Base-by-base conservation (phyloP, 176 grass and related monocot genomes). In the Microstegium vimineum region DNA sequence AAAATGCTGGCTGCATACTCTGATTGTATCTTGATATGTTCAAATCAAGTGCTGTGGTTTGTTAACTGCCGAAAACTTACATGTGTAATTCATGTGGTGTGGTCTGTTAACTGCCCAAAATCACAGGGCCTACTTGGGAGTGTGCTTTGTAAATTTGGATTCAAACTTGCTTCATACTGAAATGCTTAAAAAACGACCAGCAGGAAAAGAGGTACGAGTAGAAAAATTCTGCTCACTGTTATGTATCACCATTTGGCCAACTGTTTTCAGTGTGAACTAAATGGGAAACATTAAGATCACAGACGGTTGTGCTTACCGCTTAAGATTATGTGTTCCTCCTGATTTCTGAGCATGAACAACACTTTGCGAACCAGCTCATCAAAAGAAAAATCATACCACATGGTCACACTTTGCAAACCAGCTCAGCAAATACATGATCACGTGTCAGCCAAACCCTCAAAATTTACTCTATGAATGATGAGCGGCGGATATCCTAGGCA, bases 21-120 rank as follows among this genome's bases (percentile, higher is more conserved):
- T 1, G n/a, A n/a, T n/a, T n/a, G n/a, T n/a, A n/a, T n/a, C n/a
- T 47, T 33, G 11, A 36, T 71, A 65, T 65, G 22, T 66, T 18
- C 64, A 6, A 6, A 54, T 47, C 51, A 32, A 74, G 28, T n/a
- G 32, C 8, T 46, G 61, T 82, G 59, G 18, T 84, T 15, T 69
- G 36, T 70, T 33, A 68, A 62, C 36, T 73, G 45, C 45, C 62
- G 17, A 69, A 42, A 80, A 80, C 52, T 45, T 52, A 37, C 87
- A 64, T 76, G 15, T 56, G 6, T n/a, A 52, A 6, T 71, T 37
- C 54, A 34, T 80, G 31, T 25, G 23, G 10, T 49, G 62, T 87
- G 47, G 20, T 78, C 30, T 71, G 38, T 66, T 30, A 70, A 71
- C 51, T 75, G 51, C 40, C 54, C 22, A 65, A 30, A 81, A 81